Conservation (phyloP, 1,284 basidiomycete genomes). For the Taiwanofungus camphoratus region DNA sequence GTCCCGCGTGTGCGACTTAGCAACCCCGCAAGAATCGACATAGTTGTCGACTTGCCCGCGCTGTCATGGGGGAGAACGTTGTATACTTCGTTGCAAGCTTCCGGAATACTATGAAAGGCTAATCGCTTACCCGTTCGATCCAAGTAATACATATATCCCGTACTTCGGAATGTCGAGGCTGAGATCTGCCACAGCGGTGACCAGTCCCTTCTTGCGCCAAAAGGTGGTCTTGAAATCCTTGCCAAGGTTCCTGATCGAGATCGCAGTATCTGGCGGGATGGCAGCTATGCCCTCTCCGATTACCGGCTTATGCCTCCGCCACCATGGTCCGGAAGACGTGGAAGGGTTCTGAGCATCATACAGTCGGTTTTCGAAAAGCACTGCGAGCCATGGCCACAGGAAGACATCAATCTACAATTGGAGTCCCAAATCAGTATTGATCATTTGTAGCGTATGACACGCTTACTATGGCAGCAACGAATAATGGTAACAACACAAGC, state of each 20-base stretch:
- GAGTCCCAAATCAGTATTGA: not conserved
- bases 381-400: conserved; percentile 63
- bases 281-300: conserved; percentile 17
- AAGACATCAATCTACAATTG: conserved; percentile 54
- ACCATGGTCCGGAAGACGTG: conserved; percentile 25
- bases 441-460: not conserved
- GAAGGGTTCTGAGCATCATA: conserved; percentile 51
- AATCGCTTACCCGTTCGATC: conserved; percentile 62
- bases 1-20: conserved; percentile 52
- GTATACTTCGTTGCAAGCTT: conserved; percentile 9
- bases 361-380: conserved; percentile 50
- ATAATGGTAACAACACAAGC: conserved; percentile 50
- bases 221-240: conserved; percentile 51
- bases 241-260: conserved; percentile 53
- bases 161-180: conserved; percentile 60
- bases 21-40: conserved; percentile 64
- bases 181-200: conserved; percentile 60
- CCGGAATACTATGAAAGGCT: no score
- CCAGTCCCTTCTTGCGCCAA: conserved; percentile 30
- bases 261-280: conserved; percentile 41
- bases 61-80: conserved; percentile 31
- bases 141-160: conserved; percentile 72
- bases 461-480: conserved; percentile 60
- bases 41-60: conserved; percentile 73
- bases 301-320: conserved; percentile 15